Evolutionary conservation across 305 asterid genomes (phyloP).

Genomic region (Solanum chacoense): DNA sequence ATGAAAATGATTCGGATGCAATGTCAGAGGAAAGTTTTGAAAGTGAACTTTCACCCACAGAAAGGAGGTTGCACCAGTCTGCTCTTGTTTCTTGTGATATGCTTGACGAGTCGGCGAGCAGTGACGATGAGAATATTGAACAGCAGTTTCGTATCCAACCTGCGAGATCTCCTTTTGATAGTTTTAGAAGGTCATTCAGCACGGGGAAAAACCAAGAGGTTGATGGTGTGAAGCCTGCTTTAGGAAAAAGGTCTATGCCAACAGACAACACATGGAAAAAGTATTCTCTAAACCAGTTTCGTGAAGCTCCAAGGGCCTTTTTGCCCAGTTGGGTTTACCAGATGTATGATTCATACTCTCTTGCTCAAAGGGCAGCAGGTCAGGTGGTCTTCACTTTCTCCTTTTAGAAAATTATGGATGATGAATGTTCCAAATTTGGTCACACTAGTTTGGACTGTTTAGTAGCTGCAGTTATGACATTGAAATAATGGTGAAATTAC

Average conservation of each 20-base stretch:
- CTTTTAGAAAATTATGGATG: neutral
- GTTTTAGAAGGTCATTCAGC: constrained; percentile 22
- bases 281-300: constrained; percentile 31
- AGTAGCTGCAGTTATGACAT: neutral
- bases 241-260: constrained; percentile 24
- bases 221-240: constrained; percentile 18
- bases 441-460: neutral
- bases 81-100: constrained; percentile 47
- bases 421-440: neutral
- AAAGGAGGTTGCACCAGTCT: constrained; percentile 69
- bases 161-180: constrained; percentile 29
- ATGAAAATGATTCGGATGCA: constrained; percentile 63
- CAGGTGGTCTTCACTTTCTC: constrained; percentile 9
- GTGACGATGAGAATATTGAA: constrained; percentile 68
- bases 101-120: constrained; percentile 45
- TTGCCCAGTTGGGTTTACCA: constrained; percentile 94
- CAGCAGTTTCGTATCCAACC: constrained; percentile 15
- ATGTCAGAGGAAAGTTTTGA: constrained; percentile 87
- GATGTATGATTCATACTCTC: constrained; percentile 76
- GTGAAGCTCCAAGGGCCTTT: constrained; percentile 68
- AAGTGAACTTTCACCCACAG: constrained; percentile 66
- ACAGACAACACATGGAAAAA: constrained; percentile 24
- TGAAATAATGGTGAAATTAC: neutral
- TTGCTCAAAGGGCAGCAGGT: constrained; percentile 91
- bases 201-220: constrained; percentile 19